These are phyloP conservation scores for Diaporthe sp. DNA, from an alignment of 2,329 filamentous ascomycete genomes.

Conservation along the genomic window DNA sequence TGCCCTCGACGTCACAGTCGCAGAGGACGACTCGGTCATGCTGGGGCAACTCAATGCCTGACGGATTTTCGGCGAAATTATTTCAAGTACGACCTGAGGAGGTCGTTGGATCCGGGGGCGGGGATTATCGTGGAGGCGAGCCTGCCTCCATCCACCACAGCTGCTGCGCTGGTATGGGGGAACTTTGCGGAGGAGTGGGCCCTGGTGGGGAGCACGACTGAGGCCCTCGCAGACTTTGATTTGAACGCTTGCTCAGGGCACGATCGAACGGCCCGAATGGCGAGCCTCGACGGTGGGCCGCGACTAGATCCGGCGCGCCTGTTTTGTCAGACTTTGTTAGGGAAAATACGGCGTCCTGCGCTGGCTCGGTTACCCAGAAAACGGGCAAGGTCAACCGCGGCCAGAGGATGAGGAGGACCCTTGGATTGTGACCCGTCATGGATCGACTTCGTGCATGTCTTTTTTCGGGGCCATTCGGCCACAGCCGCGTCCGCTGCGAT, in stretches of 20 bases:
- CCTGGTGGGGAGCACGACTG: slow-evolving; percentile 16
- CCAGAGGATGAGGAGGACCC: slow-evolving; percentile 2
- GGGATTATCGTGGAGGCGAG: slow-evolving; percentile 28
- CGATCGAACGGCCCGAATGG: slow-evolving; percentile 28
- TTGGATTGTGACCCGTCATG: slow-evolving; percentile 30
- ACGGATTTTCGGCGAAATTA: slow-evolving; percentile 4
- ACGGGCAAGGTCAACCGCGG: not conserved
- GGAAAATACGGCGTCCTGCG: not conserved
- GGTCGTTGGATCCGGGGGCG: slow-evolving; percentile 26
- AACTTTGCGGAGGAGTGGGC: slow-evolving; percentile 30
- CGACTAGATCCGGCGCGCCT: not conserved
- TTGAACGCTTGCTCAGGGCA: slow-evolving; percentile 11
- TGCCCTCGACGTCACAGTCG: not conserved
- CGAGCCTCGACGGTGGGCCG: slow-evolving; percentile 16
- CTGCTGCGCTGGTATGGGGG: slow-evolving; percentile 27
- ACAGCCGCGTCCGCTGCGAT: slow-evolving; percentile 34
- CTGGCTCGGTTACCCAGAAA: not conserved
- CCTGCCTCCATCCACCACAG: slow-evolving; percentile 20
- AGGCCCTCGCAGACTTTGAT: slow-evolving; percentile 5
- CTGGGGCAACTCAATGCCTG: not conserved
- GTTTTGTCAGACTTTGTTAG: not conserved
- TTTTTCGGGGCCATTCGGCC: slow-evolving; percentile 28
- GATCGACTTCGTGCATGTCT: slow-evolving; percentile 22
- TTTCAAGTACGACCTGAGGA: slow-evolving; percentile 1
- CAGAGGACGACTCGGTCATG: slow-evolving; percentile 11